phyloP scores from a whole-genome alignment of 768 basidiomycete species.

The Russula sp. region DNA sequence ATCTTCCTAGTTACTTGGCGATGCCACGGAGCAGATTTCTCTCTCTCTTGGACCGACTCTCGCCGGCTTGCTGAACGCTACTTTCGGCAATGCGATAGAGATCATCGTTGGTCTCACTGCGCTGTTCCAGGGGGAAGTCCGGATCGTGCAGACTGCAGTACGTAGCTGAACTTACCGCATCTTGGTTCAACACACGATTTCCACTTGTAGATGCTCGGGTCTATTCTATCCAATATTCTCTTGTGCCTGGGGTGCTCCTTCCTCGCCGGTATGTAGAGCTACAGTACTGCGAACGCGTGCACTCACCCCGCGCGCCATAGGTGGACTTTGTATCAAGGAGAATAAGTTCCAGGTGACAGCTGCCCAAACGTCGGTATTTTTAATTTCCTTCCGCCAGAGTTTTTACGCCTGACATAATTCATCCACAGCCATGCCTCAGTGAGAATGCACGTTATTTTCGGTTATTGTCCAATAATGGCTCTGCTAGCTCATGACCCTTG shows the following conservation, averaged over 20 bases:
- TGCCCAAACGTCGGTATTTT: slow-evolving; percentile 67
- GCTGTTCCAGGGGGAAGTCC: slow-evolving; percentile 61
- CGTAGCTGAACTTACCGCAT: slow-evolving; percentile 23
- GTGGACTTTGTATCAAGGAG: slow-evolving; percentile 59
- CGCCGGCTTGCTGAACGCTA: slow-evolving; percentile 81
- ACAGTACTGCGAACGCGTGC: background rate
- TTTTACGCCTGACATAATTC: background rate
- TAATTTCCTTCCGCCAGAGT: background rate
- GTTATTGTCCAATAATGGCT: slow-evolving; percentile 8
- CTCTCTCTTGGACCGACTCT: slow-evolving; percentile 75
- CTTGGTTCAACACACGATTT: slow-evolving; percentile 7
- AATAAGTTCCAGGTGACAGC: slow-evolving; percentile 76
- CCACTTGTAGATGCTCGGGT: slow-evolving; percentile 68
- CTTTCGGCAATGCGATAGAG: slow-evolving; percentile 80
- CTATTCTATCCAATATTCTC: slow-evolving; percentile 84
- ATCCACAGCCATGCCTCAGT: slow-evolving; percentile 16
- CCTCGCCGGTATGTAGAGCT: slow-evolving; percentile 55
- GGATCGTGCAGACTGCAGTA: slow-evolving; percentile 89
- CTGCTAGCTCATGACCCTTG: slow-evolving; percentile 70
- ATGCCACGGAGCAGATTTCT: slow-evolving; percentile 78
- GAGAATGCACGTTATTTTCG: background rate
- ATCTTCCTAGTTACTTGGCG: slow-evolving; percentile 59
- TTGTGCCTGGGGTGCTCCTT: slow-evolving; percentile 89
- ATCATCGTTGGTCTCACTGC: slow-evolving; percentile 88
- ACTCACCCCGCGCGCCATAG: slow-evolving; percentile 31